phyloP scores from a whole-genome alignment of 768 basidiomycete species.

The Phylloporus sp. region DNA sequence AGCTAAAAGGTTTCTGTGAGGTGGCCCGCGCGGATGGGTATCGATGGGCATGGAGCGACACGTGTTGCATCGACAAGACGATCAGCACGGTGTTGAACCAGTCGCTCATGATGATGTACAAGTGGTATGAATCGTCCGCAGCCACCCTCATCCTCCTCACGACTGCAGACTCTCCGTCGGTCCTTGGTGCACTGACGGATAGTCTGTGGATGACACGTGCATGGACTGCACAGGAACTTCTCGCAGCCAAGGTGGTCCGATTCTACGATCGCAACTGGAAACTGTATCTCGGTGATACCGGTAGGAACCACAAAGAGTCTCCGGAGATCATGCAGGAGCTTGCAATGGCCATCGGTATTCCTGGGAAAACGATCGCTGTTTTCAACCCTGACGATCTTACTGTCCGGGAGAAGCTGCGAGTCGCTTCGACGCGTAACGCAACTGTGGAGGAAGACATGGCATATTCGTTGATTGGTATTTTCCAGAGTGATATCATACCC shows the following conservation, averaged over 20 bases:
- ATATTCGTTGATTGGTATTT: background rate
- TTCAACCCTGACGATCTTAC: background rate
- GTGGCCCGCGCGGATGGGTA: background rate
- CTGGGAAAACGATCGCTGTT: background rate
- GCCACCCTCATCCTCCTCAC: background rate
- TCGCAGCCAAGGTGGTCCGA: background rate
- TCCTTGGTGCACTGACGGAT: background rate
- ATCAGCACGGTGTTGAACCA: background rate
- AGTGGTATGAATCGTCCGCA: background rate
- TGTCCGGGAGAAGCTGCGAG: background rate
- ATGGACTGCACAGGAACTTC: background rate
- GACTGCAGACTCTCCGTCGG: background rate
- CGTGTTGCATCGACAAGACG: background rate
- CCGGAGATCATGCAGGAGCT: background rate
- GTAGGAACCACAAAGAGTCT: background rate
- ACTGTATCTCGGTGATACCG: background rate
- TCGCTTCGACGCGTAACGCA: background rate
- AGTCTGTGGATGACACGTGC: constrained; percentile 1
- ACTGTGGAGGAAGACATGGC: background rate
- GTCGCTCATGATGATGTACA: background rate
- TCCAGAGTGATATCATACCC: background rate
- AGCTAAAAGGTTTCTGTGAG: background rate
- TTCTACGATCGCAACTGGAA: background rate
- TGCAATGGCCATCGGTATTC: background rate
- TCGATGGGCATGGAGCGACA: background rate